A percentile compares a stretch with the other conserved stretches of the same genome.
Evolutionary conservation across 1,139 yeast species (phyloP).

Genomic region (Candida glucosophila): DNA sequence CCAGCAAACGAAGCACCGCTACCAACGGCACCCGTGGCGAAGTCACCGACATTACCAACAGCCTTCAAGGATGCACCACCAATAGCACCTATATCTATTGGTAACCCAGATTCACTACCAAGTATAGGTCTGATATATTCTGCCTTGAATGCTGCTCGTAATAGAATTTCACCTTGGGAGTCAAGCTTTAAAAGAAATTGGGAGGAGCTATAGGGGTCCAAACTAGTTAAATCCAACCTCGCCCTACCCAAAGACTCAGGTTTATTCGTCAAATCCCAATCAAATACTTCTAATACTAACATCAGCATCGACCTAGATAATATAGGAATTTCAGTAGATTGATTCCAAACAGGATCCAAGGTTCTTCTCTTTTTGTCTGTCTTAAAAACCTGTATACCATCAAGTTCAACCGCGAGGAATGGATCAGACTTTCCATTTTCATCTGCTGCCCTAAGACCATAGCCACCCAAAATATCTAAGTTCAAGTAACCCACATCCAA

Average conservation of each 20-base stretch:
- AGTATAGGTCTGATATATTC: slow-evolving; percentile 57
- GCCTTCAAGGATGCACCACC: slow-evolving; percentile 42
- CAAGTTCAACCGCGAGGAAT: slow-evolving; percentile 40
- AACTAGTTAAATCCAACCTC: slow-evolving; percentile 37
- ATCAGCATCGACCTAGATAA: slow-evolving; percentile 52
- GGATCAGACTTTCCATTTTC: slow-evolving; percentile 75
- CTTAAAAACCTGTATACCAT: slow-evolving; percentile 46
- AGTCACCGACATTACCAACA: slow-evolving; percentile 33
- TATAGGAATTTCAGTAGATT: slow-evolving; percentile 45
- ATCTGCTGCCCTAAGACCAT: slow-evolving; percentile 48
- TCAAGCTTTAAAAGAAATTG: slow-evolving; percentile 41
- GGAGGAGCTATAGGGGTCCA: slow-evolving; percentile 38
- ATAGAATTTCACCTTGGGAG: slow-evolving; percentile 52
- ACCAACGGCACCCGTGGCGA: slow-evolving; percentile 22
- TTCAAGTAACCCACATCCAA: slow-evolving; percentile 58
- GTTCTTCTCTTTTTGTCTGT: slow-evolving; percentile 59
- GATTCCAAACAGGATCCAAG: slow-evolving; percentile 65
- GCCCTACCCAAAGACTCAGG: slow-evolving; percentile 53
- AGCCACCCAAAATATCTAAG: slow-evolving; percentile 49
- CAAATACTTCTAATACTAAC: slow-evolving; percentile 44
- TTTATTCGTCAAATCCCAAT: slow-evolving; percentile 72
- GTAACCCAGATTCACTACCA: slow-evolving; percentile 31
- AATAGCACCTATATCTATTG: slow-evolving; percentile 29
- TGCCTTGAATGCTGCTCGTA: slow-evolving; percentile 51
- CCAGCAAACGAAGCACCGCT: slow-evolving; percentile 20